A percentile compares a stretch with the other conserved stretches of the same genome.
These are phyloP conservation scores for Pochonia chlamydosporia DNA, from an alignment of 2,329 filamentous ascomycete genomes.

Conservation along the genomic window DNA sequence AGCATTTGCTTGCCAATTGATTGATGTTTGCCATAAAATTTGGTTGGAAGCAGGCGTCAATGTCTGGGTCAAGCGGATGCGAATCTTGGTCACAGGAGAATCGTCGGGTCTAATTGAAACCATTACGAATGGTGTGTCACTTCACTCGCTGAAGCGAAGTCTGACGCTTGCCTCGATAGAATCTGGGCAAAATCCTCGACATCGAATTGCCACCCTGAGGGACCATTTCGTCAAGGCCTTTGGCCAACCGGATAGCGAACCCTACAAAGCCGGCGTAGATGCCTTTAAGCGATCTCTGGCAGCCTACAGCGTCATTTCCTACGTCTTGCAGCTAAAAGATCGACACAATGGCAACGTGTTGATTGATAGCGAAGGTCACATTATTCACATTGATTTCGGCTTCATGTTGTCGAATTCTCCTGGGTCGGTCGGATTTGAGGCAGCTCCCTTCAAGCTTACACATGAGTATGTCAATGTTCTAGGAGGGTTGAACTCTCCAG, in stretches of 20 bases:
- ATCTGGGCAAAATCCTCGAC: conserved; percentile 64
- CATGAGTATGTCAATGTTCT: conserved; percentile 82
- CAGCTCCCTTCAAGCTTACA: conserved; percentile 80
- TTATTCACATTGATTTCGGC: conserved; percentile 84
- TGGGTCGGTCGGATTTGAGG: conserved; percentile 78
- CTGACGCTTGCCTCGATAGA: conserved; percentile 71
- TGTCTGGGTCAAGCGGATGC: conserved; percentile 88
- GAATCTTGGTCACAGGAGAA: conserved; percentile 79
- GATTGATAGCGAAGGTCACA: conserved; percentile 79
- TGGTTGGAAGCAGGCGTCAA: conserved; percentile 69
- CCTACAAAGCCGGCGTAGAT: conserved; percentile 66
- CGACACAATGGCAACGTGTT: conserved; percentile 83
- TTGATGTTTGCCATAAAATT: conserved; percentile 74
- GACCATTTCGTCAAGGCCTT: conserved; percentile 81
- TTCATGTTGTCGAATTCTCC: conserved; percentile 88
- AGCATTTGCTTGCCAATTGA: conserved; percentile 81
- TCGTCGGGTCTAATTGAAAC: conserved; percentile 81
- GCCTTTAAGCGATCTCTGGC: conserved; percentile 78
- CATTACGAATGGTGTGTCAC: conserved; percentile 81
- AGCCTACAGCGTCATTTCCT: conserved; percentile 80
- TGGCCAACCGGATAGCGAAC: conserved; percentile 61
- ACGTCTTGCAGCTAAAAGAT: conserved; percentile 79
- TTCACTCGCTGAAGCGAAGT: conserved; percentile 78
- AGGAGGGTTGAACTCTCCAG: conserved; percentile 63
- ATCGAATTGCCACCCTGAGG: conserved; percentile 71